Percentiles rank a stretch among this genome's conserved stretches.
Evolutionary conservation across 179 eudicot species (phyloP).

Genomic region (Patellifolia procumbens): DNA sequence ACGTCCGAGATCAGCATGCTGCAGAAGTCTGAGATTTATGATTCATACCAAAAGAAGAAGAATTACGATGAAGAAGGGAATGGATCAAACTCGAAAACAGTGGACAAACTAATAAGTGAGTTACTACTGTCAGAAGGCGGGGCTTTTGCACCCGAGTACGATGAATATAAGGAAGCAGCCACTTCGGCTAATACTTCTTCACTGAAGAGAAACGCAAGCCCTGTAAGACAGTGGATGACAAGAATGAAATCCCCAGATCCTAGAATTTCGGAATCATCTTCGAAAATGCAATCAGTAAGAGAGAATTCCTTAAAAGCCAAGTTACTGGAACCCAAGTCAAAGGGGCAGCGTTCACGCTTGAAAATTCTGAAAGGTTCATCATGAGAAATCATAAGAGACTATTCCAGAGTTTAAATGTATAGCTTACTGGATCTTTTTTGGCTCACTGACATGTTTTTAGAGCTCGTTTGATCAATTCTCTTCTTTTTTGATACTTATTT

Average conservation of each 20-base stretch:
- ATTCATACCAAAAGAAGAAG: slow-evolving; percentile 34
- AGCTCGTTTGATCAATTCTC: neutral
- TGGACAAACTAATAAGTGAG: slow-evolving; percentile 60
- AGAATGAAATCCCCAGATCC: slow-evolving; percentile 49
- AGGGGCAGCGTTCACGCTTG: slow-evolving; percentile 71
- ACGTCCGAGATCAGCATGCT: slow-evolving; percentile 47
- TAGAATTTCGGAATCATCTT: slow-evolving; percentile 47
- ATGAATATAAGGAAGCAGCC: slow-evolving; percentile 34
- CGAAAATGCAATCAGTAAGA: slow-evolving; percentile 46
- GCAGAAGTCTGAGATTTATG: slow-evolving; percentile 50
- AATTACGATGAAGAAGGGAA: slow-evolving; percentile 38
- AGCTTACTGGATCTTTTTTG: slow-evolving; percentile 14
- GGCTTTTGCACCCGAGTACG: slow-evolving; percentile 39
- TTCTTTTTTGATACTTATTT: neutral
- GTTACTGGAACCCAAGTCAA: slow-evolving; percentile 69
- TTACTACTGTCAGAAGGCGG: slow-evolving; percentile 48
- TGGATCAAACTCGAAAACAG: slow-evolving; percentile 44
- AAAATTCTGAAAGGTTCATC: slow-evolving; percentile 56
- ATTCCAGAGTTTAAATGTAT: slow-evolving; percentile 13
- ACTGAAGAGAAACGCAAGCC: slow-evolving; percentile 55
- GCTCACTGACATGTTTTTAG: slow-evolving; percentile 5
- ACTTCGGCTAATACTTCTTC: slow-evolving; percentile 33
- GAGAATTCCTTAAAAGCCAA: slow-evolving; percentile 74
- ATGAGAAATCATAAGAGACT: slow-evolving; percentile 13
- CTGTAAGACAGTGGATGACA: slow-evolving; percentile 65